phyloP scores from a whole-genome alignment of 2,329 filamentous ascomycete genomes.

The Rhynchosporium agropyri region DNA sequence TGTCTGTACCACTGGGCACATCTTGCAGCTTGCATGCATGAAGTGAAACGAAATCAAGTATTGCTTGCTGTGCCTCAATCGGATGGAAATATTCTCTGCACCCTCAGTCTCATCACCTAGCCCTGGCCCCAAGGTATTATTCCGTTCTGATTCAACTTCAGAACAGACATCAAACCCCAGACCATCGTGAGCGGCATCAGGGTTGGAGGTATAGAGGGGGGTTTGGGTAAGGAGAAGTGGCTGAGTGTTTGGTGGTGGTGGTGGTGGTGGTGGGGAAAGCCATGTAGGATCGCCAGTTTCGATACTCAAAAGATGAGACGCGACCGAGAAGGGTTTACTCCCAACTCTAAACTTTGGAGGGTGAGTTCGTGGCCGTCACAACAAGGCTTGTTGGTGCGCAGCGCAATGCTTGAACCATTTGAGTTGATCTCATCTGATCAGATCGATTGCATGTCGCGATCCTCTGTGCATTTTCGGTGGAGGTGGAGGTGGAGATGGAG shows the following conservation, averaged over 20 bases:
- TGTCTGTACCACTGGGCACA: neutral
- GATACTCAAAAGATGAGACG: constrained; percentile 22
- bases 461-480: neutral
- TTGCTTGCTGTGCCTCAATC: constrained; percentile 2
- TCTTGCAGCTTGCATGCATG: constrained; percentile 3
- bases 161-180: neutral
- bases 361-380: neutral
- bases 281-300: constrained; percentile 22
- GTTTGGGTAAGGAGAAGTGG: neutral
- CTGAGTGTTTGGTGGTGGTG: constrained; percentile 3
- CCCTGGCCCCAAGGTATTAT: neutral
- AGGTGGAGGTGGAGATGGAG: neutral
- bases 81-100: constrained; percentile 1
- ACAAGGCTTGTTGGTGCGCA: constrained; percentile 1
- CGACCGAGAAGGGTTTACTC: constrained; percentile 20
- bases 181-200: neutral
- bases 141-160: constrained; percentile 8
- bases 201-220: constrained; percentile 8
- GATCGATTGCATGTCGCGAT: neutral
- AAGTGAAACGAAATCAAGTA: neutral
- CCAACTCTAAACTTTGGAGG: neutral
- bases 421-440: too few species aligned
- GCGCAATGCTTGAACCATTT: constrained; percentile 2
- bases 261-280: neutral
- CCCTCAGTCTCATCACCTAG: constrained; percentile 3